phyloP scores from a whole-genome alignment of 2,329 filamentous ascomycete genomes.

The Paraphoma sp. region DNA sequence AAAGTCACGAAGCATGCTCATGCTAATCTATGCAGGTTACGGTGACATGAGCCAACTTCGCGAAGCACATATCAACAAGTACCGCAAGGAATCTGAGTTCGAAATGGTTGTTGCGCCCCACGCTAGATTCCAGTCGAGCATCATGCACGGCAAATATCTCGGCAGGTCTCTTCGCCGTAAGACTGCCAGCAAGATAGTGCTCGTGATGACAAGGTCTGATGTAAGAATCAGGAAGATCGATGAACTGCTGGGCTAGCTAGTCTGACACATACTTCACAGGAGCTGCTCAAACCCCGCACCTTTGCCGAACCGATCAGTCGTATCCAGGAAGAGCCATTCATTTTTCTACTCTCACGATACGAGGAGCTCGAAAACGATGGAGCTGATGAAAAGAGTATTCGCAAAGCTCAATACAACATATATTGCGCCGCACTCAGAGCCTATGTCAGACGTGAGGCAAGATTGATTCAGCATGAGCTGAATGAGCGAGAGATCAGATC shows the following conservation, averaged over 20 bases:
- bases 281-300: neutral
- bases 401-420: neutral
- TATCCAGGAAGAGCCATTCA: slow-evolving; percentile 6
- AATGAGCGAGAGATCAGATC: slow-evolving; percentile 6
- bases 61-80: slow-evolving; percentile 10
- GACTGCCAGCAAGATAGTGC: slow-evolving; percentile 9
- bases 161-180: slow-evolving; percentile 9
- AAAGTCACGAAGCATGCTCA: no score
- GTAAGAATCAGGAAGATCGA: slow-evolving; percentile 3
- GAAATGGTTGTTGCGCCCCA: slow-evolving; percentile 18
- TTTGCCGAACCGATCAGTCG: neutral
- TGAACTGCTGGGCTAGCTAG: no score
- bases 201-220: slow-evolving; percentile 18
- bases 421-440: slow-evolving; percentile 1
- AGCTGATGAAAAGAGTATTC: neutral
- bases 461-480: neutral
- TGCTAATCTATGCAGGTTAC: slow-evolving; percentile 11
- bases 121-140: slow-evolving; percentile 6
- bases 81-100: slow-evolving; percentile 12
- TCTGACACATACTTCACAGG: neutral
- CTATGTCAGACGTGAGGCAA: slow-evolving; percentile 8
- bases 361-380: neutral
- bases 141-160: slow-evolving; percentile 6
- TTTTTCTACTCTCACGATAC: neutral
- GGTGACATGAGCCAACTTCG: slow-evolving; percentile 22